Evolutionary conservation across 2,329 filamentous ascomycete species (phyloP), one percentile per base, ranked within the genome.

Genomic region (Metarhizium rileyi): DNA sequence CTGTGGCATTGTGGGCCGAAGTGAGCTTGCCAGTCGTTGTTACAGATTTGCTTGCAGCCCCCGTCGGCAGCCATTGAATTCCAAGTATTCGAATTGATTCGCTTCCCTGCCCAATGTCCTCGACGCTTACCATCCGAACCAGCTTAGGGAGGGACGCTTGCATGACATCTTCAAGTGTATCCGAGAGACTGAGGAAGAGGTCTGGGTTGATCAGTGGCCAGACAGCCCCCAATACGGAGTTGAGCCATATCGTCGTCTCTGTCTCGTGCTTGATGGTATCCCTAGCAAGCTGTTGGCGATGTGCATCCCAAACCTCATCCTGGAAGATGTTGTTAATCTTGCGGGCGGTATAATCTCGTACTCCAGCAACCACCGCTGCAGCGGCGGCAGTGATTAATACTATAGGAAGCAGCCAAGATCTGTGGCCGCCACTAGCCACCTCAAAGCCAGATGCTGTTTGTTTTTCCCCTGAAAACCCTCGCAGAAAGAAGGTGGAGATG

Each of bases 131-230:
- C 84, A 87, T 87, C 44, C 84, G 78, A 28, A 88, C 74, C 33
- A 85, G 64, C 50, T 76, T 80, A 0, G 86, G 84, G 18, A 88
- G 67, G 8, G 81, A 86, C 2, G 85, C 84, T 66, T 89, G 86
- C 86, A 89, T 89, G 44, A 89, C 82, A 61, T 89, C 86, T 64
- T 89, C 86, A 4, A 90, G 74, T 26, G 79, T 85, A 57, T 89
- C 85, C 0, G 80, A 76, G 2, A 88, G 63, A 30, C 78, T 80
- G 1, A 77, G 74, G 57, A 89, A 88, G 2, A 90, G 71, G 57
- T 89, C 86, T 0, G 85, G 86, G 59, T 89, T 89, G 59, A 89
- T 75, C 27, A 90, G 71, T 0, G 84, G 83, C 86, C 86, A 89
- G 5, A 88, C 74, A 1, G 83, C 78, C 4, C 76, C 70, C 7